Base-by-base conservation (phyloP, 257 asterid genomes). In the Solanum medicagineum region DNA sequence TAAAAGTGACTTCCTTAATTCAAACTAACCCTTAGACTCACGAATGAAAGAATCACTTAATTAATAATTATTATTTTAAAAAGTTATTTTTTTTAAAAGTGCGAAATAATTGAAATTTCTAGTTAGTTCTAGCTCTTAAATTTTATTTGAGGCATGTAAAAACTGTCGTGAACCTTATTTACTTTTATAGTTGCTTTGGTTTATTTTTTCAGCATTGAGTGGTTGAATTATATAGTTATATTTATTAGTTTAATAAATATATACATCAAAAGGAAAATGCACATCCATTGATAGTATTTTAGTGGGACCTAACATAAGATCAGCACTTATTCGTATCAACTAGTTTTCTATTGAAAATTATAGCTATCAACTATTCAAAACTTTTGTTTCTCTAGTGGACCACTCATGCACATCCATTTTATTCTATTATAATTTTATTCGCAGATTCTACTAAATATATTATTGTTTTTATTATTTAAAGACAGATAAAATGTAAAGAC, bases 301-400 rank as follows among this genome's bases (percentile, higher is more conserved):
- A 55, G 70, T 71, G 86, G 10, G 24, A 54, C 88, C 77, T 74
- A 57, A 80, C 77, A 56, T 70, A 10, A 19, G 71, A 42, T 42
- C 49, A 11, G 82, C 49, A 53, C 63, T 19, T 55, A 60, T 69
- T 63, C 62, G 85, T 84, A 85, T 24, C 91, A 87, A 79, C 91
- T 84, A 49, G 84, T 84, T 32, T 87, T 84, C 86, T 87, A 83
- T 87, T 87, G 86, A 85, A 71, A 10, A 19, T 29, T n/a, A 2
- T 29, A 70, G 19, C 29, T 13, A 83, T 65, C 77, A 42, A 40
- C 14, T 15, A 15, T 40, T 70, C 54, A 40, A 69, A 70, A 70
- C 29, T 70, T 70, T 11, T 8, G n/a, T 57, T 19, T 20, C 66
- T n/a, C 14, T 6, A 3, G 66, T 59, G 66, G 40, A 24, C 70